Percentiles rank a stretch among this genome's conserved stretches.
Conservation (phyloP, 305 asterid species). For the Fraxinus velutina region DNA sequence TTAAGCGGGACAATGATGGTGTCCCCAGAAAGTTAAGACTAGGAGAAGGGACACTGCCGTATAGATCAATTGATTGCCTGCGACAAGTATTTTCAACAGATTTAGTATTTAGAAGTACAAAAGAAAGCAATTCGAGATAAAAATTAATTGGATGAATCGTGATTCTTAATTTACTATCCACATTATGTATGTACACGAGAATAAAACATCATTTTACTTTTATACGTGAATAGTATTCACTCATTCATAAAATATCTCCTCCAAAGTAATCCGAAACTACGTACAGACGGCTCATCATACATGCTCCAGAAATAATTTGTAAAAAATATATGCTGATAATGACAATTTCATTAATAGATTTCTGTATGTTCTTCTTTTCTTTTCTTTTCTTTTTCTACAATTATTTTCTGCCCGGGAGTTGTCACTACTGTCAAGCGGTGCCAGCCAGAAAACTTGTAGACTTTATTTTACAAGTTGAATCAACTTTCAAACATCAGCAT, state of each 20-base stretch:
- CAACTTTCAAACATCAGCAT: not conserved
- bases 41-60: slow-evolving; percentile 87
- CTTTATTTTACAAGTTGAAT: not conserved
- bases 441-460: not conserved
- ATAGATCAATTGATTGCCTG: slow-evolving; percentile 92
- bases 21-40: slow-evolving; percentile 74
- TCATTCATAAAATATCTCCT: not conserved
- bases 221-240: not conserved
- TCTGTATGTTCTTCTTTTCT: not conserved
- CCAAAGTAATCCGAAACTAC: not conserved
- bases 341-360: not conserved
- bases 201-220: not conserved
- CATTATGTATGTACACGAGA: not conserved
- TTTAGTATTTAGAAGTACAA: slow-evolving; percentile 7
- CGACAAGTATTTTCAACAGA: slow-evolving; percentile 25
- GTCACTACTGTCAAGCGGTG: not conserved
- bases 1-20: slow-evolving; percentile 52
- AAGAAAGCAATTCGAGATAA: not conserved
- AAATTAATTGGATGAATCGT: not conserved
- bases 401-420: not conserved
- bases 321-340: not conserved
- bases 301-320: not conserved
- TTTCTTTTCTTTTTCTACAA: not conserved
- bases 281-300: not conserved
- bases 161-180: not conserved